Conservation (phyloP, 2,329 filamentous ascomycete genomes). For the Elsinoe perseae region DNA sequence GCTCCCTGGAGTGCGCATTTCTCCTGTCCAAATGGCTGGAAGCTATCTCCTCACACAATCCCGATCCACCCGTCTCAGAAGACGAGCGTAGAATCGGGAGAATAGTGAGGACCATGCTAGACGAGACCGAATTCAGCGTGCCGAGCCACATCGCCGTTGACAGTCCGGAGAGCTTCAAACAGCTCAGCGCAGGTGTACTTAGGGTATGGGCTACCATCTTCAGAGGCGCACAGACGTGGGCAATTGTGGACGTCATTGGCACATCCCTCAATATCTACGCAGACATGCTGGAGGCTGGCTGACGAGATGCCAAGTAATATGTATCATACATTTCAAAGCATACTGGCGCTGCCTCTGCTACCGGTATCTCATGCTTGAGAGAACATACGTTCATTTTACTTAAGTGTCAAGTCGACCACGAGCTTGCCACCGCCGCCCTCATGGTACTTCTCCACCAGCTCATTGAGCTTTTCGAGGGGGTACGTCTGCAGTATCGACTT, state of each 20-base stretch:
- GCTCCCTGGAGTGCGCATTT: slow-evolving; percentile 48
- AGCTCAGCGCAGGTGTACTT: slow-evolving; percentile 35
- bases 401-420: slow-evolving; percentile 33
- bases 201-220: slow-evolving; percentile 38
- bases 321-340: neutral
- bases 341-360: neutral
- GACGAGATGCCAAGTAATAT: slow-evolving; percentile 19
- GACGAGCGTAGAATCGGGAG: slow-evolving; percentile 33
- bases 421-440: slow-evolving; percentile 40
- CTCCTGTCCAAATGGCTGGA: slow-evolving; percentile 48
- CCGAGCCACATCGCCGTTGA: slow-evolving; percentile 19
- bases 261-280: slow-evolving; percentile 36
- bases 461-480: slow-evolving; percentile 33
- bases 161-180: slow-evolving; percentile 28
- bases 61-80: slow-evolving; percentile 31
- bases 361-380: neutral
- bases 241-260: slow-evolving; percentile 37
- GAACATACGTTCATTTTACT: neutral
- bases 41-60: slow-evolving; percentile 27
- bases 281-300: slow-evolving; percentile 33
- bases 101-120: slow-evolving; percentile 37
- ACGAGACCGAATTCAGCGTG: slow-evolving; percentile 33
- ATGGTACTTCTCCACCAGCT: slow-evolving; percentile 39
- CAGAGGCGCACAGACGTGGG: slow-evolving; percentile 38
- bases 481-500: slow-evolving; percentile 32